Evolutionary conservation across 805 yeast species (phyloP).

Genomic region (Pichia scutulata): DNA sequence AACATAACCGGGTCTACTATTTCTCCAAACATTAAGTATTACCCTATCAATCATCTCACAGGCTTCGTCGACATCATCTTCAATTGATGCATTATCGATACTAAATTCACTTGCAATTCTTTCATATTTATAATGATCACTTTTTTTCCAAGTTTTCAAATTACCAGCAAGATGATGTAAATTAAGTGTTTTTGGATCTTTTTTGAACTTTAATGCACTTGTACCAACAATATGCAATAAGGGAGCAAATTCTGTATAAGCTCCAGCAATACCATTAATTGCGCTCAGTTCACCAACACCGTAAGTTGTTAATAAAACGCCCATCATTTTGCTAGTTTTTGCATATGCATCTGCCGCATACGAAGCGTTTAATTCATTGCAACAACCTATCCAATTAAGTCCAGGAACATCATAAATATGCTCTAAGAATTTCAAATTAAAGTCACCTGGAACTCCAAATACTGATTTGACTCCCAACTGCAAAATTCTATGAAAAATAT

Average conservation of each 20-base stretch:
- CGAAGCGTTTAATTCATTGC: constrained; percentile 84
- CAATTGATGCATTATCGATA: constrained; percentile 45
- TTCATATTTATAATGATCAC: constrained; percentile 64
- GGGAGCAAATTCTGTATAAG: constrained; percentile 86
- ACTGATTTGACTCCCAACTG: constrained; percentile 53
- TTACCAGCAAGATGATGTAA: constrained; percentile 58
- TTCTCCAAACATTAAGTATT: constrained; percentile 43
- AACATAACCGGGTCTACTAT: constrained; percentile 76
- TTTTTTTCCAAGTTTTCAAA: constrained; percentile 38
- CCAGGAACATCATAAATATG: constrained; percentile 67
- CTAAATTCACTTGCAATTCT: constrained; percentile 50
- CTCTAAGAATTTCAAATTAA: constrained; percentile 64
- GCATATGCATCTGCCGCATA: constrained; percentile 88
- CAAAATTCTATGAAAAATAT: constrained; percentile 35
- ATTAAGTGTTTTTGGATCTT: constrained; percentile 12
- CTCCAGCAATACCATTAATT: constrained; percentile 79
- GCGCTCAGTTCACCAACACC: constrained; percentile 89
- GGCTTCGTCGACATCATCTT: constrained; percentile 36
- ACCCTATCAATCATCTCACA: constrained; percentile 65
- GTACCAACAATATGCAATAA: constrained; percentile 76
- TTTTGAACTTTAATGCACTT: constrained; percentile 17
- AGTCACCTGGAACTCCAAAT: constrained; percentile 79
- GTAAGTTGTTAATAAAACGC: constrained; percentile 73
- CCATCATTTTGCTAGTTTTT: constrained; percentile 59
- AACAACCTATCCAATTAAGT: constrained; percentile 83